Conservation (phyloP, 192 early-diverging fungal genomes). For the Rhizophagus clarus region DNA sequence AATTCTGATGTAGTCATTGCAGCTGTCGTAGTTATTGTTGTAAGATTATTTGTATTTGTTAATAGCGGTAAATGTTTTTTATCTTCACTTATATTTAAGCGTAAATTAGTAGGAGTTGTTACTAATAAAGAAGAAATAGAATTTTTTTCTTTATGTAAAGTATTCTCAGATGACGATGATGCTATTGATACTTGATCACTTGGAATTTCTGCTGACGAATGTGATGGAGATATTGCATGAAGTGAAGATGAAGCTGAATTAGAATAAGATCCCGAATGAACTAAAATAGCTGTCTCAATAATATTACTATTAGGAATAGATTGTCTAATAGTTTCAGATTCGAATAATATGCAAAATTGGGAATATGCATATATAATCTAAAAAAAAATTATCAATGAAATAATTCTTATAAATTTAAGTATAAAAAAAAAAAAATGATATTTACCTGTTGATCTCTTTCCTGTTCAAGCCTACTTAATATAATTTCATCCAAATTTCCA, state of each 20-base stretch:
- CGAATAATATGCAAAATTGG: conserved; percentile 54
- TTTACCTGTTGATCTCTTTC: conserved; percentile 54
- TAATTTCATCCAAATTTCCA: conserved; percentile 29
- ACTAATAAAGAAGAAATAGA: background rate
- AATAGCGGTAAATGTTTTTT: conserved; percentile 10
- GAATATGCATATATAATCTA: conserved; percentile 66
- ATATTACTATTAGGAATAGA: conserved; percentile 48
- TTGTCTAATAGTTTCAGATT: conserved; percentile 54
- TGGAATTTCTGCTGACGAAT: background rate
- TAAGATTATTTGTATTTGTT: no score
- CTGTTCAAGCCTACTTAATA: conserved; percentile 40
- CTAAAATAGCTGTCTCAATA: background rate
- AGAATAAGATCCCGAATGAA: background rate
- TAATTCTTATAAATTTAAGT: background rate
- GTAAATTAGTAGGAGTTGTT: background rate
- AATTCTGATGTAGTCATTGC: background rate
- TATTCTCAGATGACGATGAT: background rate
- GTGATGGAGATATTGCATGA: background rate
- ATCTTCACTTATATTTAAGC: background rate
- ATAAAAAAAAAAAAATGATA: background rate
- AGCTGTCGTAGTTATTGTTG: background rate
- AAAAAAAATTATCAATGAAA: background rate
- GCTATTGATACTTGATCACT: background rate
- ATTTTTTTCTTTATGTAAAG: background rate
- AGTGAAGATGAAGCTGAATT: background rate